Conservation (phyloP, 192 early-diverging fungal species). For the Lunasporangiospora selenospora region DNA sequence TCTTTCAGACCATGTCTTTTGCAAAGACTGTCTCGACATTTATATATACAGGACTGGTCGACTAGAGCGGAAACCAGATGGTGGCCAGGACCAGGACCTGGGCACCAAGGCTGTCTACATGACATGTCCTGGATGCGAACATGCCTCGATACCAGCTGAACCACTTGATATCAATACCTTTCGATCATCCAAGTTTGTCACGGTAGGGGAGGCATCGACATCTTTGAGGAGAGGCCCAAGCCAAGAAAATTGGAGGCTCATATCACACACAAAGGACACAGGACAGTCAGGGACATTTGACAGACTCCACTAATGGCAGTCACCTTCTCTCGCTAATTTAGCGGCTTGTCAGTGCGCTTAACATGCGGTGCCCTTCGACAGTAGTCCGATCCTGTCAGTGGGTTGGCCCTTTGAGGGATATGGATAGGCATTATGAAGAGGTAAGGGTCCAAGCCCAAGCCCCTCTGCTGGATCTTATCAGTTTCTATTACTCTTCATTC, state of each 20-base stretch:
- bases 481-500: no score
- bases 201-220: neutral
- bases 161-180: neutral
- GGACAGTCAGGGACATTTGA: no score
- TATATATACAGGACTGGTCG: neutral
- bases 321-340: neutral
- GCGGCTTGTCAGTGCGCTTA: neutral
- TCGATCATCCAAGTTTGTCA: neutral
- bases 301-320: neutral
- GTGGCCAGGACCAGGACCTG: neutral
- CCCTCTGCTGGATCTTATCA: no score
- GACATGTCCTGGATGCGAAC: neutral
- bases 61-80: neutral
- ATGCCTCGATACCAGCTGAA: neutral
- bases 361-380: neutral
- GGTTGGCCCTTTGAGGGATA: neutral
- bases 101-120: neutral
- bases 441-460: no score
- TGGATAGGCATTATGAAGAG: neutral
- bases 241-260: no score
- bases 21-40: neutral
- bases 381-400: conserved; percentile 1
- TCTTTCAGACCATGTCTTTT: conserved; percentile 2
- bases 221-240: no score
- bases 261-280: no score